Evolutionary conservation across 2,329 filamentous ascomycete species (phyloP).

Genomic region (Chaetomiaceae sp.): DNA sequence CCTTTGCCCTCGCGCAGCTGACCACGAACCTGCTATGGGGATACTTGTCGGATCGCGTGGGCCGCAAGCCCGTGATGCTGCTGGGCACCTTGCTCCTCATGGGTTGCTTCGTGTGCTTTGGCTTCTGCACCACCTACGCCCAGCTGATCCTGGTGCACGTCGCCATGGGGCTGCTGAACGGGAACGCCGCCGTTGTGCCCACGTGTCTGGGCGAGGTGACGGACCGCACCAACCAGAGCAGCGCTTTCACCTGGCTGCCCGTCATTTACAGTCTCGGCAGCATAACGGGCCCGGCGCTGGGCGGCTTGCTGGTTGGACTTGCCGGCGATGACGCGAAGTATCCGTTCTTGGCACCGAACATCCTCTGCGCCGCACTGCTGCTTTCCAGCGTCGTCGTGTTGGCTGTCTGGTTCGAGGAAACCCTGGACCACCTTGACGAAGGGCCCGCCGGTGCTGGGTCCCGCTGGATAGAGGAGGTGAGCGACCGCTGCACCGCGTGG

Average conservation of each 20-base stretch:
- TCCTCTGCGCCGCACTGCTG: slow-evolving; percentile 69
- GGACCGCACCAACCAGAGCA: slow-evolving; percentile 88
- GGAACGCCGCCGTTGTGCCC: slow-evolving; percentile 89
- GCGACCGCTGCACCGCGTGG: slow-evolving; percentile 24
- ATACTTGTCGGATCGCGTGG: slow-evolving; percentile 71
- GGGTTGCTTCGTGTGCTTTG: slow-evolving; percentile 76
- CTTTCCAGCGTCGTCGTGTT: slow-evolving; percentile 66
- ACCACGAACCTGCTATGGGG: slow-evolving; percentile 91
- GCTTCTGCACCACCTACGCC: slow-evolving; percentile 75
- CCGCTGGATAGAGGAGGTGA: slow-evolving; percentile 28
- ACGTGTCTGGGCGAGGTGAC: slow-evolving; percentile 94
- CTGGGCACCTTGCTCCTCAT: slow-evolving; percentile 78
- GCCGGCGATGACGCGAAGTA: slow-evolving; percentile 51
- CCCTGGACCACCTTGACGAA: slow-evolving; percentile 48
- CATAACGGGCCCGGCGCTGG: slow-evolving; percentile 88
- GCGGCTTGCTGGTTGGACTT: slow-evolving; percentile 70
- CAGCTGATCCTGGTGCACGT: slow-evolving; percentile 82
- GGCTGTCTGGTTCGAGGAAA: slow-evolving; percentile 81
- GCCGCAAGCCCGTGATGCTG: slow-evolving; percentile 76
- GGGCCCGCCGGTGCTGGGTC: slow-evolving; percentile 19
- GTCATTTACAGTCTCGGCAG: slow-evolving; percentile 94
- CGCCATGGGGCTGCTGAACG: slow-evolving; percentile 88
- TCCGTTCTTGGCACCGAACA: slow-evolving; percentile 80
- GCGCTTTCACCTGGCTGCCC: slow-evolving; percentile 88
- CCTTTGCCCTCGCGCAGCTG: slow-evolving; percentile 89